Conservation (phyloP, 139 green algal genomes). For the Asterochloris erici region DNA sequence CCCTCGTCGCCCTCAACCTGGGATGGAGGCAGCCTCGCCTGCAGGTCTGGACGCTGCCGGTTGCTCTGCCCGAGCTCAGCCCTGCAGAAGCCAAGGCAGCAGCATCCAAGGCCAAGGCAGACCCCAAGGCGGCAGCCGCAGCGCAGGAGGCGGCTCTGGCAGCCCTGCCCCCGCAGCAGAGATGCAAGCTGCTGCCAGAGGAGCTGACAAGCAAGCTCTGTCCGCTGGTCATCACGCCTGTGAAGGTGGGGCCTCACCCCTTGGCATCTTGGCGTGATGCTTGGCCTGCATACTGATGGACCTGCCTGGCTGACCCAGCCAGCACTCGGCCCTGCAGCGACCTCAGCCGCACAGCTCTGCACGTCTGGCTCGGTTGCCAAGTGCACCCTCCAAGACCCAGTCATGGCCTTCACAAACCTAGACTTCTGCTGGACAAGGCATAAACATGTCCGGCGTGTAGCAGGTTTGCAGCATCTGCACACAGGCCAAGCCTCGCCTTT, state of each 20-base stretch:
- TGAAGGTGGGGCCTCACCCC: not conserved
- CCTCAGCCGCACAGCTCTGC: too few species aligned
- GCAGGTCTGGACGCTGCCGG: not conserved
- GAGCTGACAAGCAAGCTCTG: not conserved
- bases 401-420: too few species aligned
- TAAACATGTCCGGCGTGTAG: too few species aligned
- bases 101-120: conserved; percentile 13
- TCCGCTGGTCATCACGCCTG: conserved; percentile 2
- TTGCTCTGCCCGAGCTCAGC: not conserved
- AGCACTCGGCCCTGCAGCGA: too few species aligned
- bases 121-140: conserved; percentile 13
- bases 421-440: too few species aligned
- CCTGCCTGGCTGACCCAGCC: too few species aligned
- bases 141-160: conserved; percentile 13
- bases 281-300: too few species aligned
- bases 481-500: too few species aligned
- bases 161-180: not conserved
- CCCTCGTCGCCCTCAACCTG: not conserved
- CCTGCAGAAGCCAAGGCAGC: conserved; percentile 12
- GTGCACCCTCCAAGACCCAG: too few species aligned
- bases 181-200: not conserved
- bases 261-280: not conserved
- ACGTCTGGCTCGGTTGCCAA: too few species aligned
- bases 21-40: not conserved
- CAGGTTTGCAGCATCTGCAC: too few species aligned